Base-by-base conservation (phyloP, 345 rosid species). In the Gynandropsis gynandra region DNA sequence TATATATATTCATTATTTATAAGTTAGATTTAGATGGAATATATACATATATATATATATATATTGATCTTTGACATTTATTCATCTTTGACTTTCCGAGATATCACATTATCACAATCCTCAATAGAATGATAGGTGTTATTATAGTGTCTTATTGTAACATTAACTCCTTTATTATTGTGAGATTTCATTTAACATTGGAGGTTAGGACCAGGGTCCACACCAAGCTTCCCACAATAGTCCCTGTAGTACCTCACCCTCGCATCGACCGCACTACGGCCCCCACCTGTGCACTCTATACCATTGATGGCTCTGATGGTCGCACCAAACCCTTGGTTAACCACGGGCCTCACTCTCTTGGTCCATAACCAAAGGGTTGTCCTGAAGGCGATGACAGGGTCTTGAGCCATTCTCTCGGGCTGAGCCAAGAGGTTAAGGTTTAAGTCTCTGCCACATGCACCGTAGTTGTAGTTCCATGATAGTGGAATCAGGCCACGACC, bases 311-410 rank as follows among this genome's bases (percentile, higher is more conserved):
- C 85, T 20, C 68, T 47, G 41, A 78, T 80, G 11, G 83, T 80
- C 12, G 85, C 77, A 0, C 87, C 93, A 44, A 83, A 83, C 1
- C 90, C 95, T 41, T 75, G 73, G 53, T 37, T 18, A 0, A 78
- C 43, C 0, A 66, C 73, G 0, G 69, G 46, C 5, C 63, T 76
- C 15, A 80, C 87, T 43, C 2, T 50, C 27, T 61, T 66, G 65
- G 63, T 77, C 95, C 89, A 85, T 47, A 61, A 85, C 95, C 95
- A 82, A 20, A 85, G 45, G 10, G 83, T 81, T 0, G 89, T 74
- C 78, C 68, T 73, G 65, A 85, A 85, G 0, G 89, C 66, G 7
- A 82, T 47, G 10, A 61, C 68, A 0, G 83, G 76, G 29, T 81
- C 83, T 0, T 49, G 70, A 27, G 79, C 85, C 19, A 85, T 89